Evolutionary conservation across 352 stramenopile species (phyloP).

Genomic region (Phytophthora podocarpi): DNA sequence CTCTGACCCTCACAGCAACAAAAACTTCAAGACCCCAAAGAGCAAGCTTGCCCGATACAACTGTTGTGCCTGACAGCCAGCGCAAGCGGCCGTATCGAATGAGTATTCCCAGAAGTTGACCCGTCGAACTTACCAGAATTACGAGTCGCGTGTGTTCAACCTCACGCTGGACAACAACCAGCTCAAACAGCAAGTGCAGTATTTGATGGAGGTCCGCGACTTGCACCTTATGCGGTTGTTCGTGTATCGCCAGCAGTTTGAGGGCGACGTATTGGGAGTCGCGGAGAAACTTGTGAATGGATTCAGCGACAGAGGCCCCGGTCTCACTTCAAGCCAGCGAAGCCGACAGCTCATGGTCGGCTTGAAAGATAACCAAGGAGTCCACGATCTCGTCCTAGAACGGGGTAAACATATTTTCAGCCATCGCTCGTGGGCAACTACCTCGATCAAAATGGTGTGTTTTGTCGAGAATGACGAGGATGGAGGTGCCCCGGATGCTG

Average conservation of each 20-base stretch:
- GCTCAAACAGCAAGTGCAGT: constrained; percentile 18
- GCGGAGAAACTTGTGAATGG: constrained; percentile 5
- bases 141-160: constrained; percentile 24
- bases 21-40: too few species aligned
- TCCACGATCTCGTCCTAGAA: neutral
- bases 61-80: too few species aligned
- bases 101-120: constrained; percentile 2
- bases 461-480: constrained; percentile 9
- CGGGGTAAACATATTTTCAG: constrained; percentile 5
- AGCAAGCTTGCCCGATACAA: too few species aligned
- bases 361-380: neutral
- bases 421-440: neutral
- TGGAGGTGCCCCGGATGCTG: neutral
- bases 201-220: constrained; percentile 18
- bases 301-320: neutral
- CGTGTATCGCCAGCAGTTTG: constrained; percentile 10
- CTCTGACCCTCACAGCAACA: too few species aligned
- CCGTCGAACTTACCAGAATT: neutral
- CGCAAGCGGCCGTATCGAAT: too few species aligned
- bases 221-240: constrained; percentile 16
- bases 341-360: neutral
- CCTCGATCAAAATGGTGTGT: neutral
- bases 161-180: constrained; percentile 34
- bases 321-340: neutral
- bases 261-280: constrained; percentile 5